phyloP scores from a whole-genome alignment of 768 basidiomycete species.

The Boletus subparvulus region DNA sequence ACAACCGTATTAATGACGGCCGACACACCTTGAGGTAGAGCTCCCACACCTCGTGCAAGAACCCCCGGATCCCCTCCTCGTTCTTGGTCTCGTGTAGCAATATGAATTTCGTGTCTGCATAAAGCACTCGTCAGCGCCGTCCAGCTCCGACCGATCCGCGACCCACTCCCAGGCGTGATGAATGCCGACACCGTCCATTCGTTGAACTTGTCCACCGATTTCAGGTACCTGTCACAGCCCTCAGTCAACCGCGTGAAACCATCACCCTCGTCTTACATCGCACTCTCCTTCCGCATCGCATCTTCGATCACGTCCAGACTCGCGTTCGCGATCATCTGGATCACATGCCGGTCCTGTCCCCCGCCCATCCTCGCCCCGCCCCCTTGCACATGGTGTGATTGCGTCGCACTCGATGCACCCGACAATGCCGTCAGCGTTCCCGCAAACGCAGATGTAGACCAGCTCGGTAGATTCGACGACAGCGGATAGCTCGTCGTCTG shows the following conservation, averaged over 20 bases:
- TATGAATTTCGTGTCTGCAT: constrained; percentile 89
- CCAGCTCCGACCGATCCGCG: too few relatives aligned
- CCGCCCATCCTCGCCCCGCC: constrained; percentile 69
- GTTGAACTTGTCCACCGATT: constrained; percentile 95
- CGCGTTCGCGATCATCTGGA: constrained; percentile 98
- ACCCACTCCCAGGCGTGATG: constrained; percentile 90
- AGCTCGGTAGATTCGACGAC: constrained; percentile 80
- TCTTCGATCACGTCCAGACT: constrained; percentile 95
- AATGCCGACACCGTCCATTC: constrained; percentile 99
- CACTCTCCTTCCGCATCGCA: constrained; percentile 75
- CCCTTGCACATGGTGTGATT: constrained; percentile 58
- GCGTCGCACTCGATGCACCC: constrained; percentile 75
- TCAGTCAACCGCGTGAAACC: constrained; percentile 12
- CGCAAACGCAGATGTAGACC: constrained; percentile 90
- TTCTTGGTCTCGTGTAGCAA: constrained; percentile 94
- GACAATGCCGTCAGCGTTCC: constrained; percentile 86
- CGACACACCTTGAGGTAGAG: constrained; percentile 84
- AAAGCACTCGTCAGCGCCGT: constrained; percentile 1
- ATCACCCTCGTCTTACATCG: constrained; percentile 59
- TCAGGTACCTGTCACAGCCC: constrained; percentile 74
- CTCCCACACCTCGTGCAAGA: constrained; percentile 97
- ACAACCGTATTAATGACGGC: not conserved
- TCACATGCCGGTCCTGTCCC: constrained; percentile 88
- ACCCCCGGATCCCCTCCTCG: constrained; percentile 91
- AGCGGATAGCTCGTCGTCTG: constrained; percentile 62